Evolutionary conservation across 2,329 filamentous ascomycete genomes (phyloP).

Genomic region (Monilinia aucupariae): DNA sequence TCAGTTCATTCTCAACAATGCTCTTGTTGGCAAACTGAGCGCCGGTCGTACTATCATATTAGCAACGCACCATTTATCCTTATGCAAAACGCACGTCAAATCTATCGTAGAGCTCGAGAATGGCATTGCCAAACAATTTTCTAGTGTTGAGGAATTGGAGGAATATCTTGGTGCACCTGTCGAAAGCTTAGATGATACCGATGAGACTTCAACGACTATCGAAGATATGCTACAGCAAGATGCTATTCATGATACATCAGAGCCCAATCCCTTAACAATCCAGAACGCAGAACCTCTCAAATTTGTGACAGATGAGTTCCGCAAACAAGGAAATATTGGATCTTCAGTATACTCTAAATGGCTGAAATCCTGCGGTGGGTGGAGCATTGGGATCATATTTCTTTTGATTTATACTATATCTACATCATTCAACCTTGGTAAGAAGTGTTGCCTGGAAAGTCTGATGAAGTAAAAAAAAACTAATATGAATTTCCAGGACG

Average conservation of each 20-base stretch:
- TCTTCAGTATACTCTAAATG: conserved; percentile 8
- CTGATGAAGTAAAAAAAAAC: neutral
- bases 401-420: conserved; percentile 8
- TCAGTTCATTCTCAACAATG: conserved; percentile 69
- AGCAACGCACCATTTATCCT: conserved; percentile 70
- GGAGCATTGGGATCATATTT: conserved; percentile 5
- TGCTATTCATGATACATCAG: neutral
- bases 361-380: conserved; percentile 16
- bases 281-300: conserved; percentile 8
- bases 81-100: conserved; percentile 63
- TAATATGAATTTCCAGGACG: conserved; percentile 5
- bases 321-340: conserved; percentile 15
- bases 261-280: neutral
- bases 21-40: conserved; percentile 63
- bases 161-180: conserved; percentile 14
- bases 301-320: conserved; percentile 15
- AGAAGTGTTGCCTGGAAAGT: neutral
- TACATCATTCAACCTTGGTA: conserved; percentile 2
- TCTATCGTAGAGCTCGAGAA: conserved; percentile 58
- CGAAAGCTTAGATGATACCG: conserved; percentile 5
- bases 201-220: neutral
- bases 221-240: neutral
- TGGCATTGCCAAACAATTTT: conserved; percentile 13
- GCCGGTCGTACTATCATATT: conserved; percentile 65
- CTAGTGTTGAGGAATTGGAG: conserved; percentile 14